Evolutionary conservation across 306 rosid genomes (phyloP).

Genomic region (Pueraria montana): DNA sequence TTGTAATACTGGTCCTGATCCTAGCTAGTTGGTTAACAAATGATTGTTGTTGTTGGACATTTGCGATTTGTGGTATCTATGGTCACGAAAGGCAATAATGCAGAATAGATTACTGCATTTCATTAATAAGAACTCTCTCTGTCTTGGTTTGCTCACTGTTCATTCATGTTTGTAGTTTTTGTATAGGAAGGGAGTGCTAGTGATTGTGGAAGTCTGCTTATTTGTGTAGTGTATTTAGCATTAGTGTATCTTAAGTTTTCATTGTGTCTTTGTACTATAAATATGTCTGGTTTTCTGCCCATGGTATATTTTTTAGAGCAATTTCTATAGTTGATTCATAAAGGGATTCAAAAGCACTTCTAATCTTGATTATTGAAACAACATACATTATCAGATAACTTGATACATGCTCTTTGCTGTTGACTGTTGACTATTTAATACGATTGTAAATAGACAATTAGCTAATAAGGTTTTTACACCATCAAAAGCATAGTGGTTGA

Average conservation of each 20-base stretch:
- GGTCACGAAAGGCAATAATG: background rate
- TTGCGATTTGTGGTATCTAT: background rate
- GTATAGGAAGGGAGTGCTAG: background rate
- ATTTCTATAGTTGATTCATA: background rate
- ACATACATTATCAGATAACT: background rate
- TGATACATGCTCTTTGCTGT: background rate
- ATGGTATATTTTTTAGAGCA: background rate
- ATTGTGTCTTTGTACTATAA: background rate
- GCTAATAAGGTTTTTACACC: background rate
- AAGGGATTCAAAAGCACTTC: background rate
- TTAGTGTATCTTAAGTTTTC: background rate
- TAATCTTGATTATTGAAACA: background rate
- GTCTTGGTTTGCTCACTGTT: no score
- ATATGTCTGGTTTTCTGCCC: background rate
- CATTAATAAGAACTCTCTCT: background rate
- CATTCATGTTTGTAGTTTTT: no score
- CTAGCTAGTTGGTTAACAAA: background rate
- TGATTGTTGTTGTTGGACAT: background rate
- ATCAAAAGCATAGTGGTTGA: background rate
- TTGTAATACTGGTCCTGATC: background rate
- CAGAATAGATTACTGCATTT: background rate
- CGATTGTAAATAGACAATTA: background rate
- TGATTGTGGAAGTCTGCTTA: background rate
- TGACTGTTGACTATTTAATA: background rate
- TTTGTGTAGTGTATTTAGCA: background rate